phyloP scores from a whole-genome alignment of 1,139 yeast species.

The Arxiozyma heterogenica region DNA sequence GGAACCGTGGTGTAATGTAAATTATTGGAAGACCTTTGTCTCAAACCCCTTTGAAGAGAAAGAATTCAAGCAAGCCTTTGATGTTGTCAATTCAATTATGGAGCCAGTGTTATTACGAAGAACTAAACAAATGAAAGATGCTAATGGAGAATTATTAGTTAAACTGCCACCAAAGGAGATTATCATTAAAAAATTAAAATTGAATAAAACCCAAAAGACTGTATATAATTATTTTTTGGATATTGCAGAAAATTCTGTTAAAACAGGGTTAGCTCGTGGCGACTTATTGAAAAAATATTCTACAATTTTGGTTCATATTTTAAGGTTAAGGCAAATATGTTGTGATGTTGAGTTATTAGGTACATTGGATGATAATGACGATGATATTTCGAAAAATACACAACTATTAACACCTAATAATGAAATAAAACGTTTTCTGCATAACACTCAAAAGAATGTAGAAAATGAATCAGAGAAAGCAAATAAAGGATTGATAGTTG shows the following conservation, averaged over 20 bases:
- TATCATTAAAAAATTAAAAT: conserved; percentile 53
- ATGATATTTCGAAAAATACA: conserved; percentile 31
- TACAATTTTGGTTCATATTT: conserved; percentile 71
- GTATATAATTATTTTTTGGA: conserved; percentile 65
- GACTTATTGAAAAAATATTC: conserved; percentile 66
- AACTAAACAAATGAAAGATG: conserved; percentile 75
- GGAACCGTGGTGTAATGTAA: conserved; percentile 83
- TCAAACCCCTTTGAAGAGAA: conserved; percentile 77
- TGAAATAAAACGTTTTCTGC: conserved; percentile 7
- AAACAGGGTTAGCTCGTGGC: conserved; percentile 54
- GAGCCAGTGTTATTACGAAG: conserved; percentile 79
- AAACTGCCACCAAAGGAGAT: conserved; percentile 71
- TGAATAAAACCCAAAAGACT: conserved; percentile 56
- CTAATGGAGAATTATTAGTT: conserved; percentile 67
- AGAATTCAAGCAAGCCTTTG: conserved; percentile 60
- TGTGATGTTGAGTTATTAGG: conserved; percentile 67
- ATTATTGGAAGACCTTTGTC: conserved; percentile 84
- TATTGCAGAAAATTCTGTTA: conserved; percentile 59
- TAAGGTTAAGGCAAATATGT: conserved; percentile 79
- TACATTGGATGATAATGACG: conserved; percentile 30
- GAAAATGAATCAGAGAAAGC: conserved; percentile 9
- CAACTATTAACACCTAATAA: conserved; percentile 29
- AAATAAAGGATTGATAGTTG: conserved; percentile 31
- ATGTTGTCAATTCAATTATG: conserved; percentile 72
- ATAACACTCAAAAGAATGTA: background rate